Evolutionary conservation across 371 early-diverging fungal species (phyloP).

Genomic region (Nematocida sp.): DNA sequence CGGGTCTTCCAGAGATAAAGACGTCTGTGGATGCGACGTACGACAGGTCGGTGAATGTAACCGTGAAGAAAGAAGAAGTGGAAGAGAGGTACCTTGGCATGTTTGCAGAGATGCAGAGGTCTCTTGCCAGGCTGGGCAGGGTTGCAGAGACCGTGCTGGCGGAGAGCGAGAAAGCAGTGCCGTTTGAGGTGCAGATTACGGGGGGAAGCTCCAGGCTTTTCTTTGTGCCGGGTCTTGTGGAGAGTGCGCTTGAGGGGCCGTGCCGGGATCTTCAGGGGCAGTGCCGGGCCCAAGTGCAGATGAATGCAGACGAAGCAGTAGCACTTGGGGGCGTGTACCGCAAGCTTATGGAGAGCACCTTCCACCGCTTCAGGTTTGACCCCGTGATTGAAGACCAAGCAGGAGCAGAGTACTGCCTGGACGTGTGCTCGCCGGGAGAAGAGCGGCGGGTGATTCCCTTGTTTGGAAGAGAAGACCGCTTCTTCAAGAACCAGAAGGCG

Average conservation of each 20-base stretch:
- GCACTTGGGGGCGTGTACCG: conserved; percentile 44
- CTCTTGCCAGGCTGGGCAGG: neutral
- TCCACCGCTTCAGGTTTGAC: conserved; percentile 48
- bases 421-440: neutral
- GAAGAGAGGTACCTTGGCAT: neutral
- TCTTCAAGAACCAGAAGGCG: neutral
- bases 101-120: neutral
- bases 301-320: conserved; percentile 41
- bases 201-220: conserved; percentile 35
- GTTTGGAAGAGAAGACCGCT: neutral
- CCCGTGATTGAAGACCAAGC: conserved; percentile 33
- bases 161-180: neutral
- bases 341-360: conserved; percentile 42
- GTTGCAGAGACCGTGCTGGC: neutral
- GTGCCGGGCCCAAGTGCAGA: conserved; percentile 24
- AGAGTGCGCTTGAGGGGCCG: neutral
- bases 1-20: conserved; percentile 33
- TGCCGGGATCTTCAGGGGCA: neutral
- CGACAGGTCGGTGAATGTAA: conserved; percentile 16
- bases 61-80: neutral
- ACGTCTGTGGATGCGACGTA: conserved; percentile 23
- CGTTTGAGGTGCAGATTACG: conserved; percentile 27
- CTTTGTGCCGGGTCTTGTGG: neutral
- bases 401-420: neutral
- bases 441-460: neutral